Evolutionary conservation across 306 rosid genomes (phyloP), one percentile per base, ranked within the genome.

Genomic region (Alnus glutinosa): DNA sequence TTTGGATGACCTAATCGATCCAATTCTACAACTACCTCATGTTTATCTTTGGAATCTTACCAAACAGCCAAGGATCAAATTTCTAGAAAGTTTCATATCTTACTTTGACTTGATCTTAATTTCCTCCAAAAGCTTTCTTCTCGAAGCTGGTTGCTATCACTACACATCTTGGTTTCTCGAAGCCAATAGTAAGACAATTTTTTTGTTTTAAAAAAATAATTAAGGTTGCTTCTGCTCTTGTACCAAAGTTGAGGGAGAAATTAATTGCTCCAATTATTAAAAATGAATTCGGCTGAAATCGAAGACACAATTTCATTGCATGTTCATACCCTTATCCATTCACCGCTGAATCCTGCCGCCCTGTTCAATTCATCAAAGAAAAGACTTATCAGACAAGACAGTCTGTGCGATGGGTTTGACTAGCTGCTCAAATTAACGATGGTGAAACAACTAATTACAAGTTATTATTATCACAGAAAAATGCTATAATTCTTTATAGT

Each of bases 1-100:
- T 71, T 74, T 71, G 78, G 82, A 78, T 67, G 75, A 74, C 73
- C 75, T 63, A 70, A 82, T 63, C 81, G n/a, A 80, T 19, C 78
- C 57, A 72, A 77, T 23, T 23, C 81, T 46, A 51, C 81, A 82
- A 82, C 85, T 11, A 82, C 78, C 73, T 1, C 58, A 18, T 32
- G 71, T 66, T 66, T 50, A 11, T 79, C 74, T 16, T 9, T 75
- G 85, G 82, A 49, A 46, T 52, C 66, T 78, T 28, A 72, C 83
- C 89, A 77, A 85, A 85, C 81, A 73, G 10, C 70, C 78, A 50
- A 19, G 28, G 30, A 42, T 67, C 44, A 19, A 49, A 36, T 9
- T 30, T 64, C 51, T 7, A 2, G 61, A 34, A 54, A 66, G 9
- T 63, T 49, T 19, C 12, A 1, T 12, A 23, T 39, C 48, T 9